Conservation (phyloP, 106 monocot species). For the Apostasia ramifera region DNA sequence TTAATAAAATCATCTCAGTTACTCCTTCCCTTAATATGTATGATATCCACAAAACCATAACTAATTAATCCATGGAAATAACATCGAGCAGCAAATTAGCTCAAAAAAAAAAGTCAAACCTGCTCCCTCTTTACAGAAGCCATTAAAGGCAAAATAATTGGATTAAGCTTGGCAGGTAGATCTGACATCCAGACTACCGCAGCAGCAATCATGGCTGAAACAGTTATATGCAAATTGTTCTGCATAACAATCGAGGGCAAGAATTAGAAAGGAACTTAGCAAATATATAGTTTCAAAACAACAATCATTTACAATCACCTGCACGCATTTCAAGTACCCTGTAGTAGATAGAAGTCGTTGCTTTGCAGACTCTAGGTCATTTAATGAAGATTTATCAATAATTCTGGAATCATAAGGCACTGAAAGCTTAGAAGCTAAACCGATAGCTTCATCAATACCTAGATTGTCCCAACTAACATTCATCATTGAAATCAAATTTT, state of each 20-base stretch:
- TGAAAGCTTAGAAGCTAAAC: slow-evolving; percentile 50
- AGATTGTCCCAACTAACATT: slow-evolving; percentile 33
- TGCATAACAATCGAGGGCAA: slow-evolving; percentile 25
- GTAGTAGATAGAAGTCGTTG: slow-evolving; percentile 74
- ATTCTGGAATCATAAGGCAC: slow-evolving; percentile 21
- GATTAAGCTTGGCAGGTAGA: slow-evolving; percentile 80
- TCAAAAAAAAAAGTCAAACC: slow-evolving; percentile 22
- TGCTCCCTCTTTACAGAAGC: slow-evolving; percentile 94
- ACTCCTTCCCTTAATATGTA: no score
- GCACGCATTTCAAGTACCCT: slow-evolving; percentile 91
- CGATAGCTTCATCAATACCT: slow-evolving; percentile 63
- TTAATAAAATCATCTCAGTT: no score
- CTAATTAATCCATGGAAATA: background rate
- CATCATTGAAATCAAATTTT: slow-evolving; percentile 23
- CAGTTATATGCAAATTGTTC: slow-evolving; percentile 93
- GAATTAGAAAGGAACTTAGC: slow-evolving; percentile 6
- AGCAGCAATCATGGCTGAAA: slow-evolving; percentile 77
- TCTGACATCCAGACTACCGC: slow-evolving; percentile 87
- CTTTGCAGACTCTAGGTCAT: slow-evolving; percentile 64
- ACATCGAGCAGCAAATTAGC: background rate
- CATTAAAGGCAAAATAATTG: slow-evolving; percentile 95
- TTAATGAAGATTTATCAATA: slow-evolving; percentile 24
- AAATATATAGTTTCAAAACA: slow-evolving; percentile 1
- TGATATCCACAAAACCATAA: no score
- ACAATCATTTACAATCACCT: slow-evolving; percentile 29